phyloP scores from a whole-genome alignment of 192 early-diverging fungal species.

The Mortierella claussenii region DNA sequence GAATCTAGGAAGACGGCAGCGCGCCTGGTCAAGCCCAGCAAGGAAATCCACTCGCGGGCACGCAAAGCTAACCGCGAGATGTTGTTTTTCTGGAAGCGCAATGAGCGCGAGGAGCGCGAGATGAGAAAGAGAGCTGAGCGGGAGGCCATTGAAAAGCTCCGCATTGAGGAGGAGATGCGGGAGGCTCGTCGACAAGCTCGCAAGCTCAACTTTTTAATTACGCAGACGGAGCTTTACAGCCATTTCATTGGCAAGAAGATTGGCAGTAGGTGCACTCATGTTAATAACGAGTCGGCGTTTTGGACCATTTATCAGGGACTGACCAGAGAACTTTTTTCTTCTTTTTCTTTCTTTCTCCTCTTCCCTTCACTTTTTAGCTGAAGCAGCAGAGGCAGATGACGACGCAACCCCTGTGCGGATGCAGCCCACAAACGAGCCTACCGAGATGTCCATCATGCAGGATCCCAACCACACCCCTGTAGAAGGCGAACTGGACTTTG shows the following conservation, averaged over 20 bases:
- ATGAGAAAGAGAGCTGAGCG: conserved; percentile 87
- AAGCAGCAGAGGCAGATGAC: conserved; percentile 41
- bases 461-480: conserved; percentile 48
- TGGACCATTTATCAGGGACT: not conserved
- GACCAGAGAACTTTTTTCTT: not conserved
- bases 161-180: conserved; percentile 84
- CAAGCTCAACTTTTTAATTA: conserved; percentile 93
- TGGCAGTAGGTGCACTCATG: conserved; percentile 40
- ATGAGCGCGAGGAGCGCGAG: conserved; percentile 92
- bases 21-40: conserved; percentile 64
- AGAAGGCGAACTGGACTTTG: conserved; percentile 48
- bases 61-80: conserved; percentile 69
- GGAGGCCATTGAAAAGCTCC: conserved; percentile 81
- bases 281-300: not conserved
- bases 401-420: conserved; percentile 30
- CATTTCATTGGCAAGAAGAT: conserved; percentile 93
- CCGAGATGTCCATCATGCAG: conserved; percentile 22
- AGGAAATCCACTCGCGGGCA: conserved; percentile 70
- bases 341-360: not conserved
- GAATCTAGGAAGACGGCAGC: conserved; percentile 70
- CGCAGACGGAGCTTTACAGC: conserved; percentile 92
- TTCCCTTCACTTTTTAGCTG: too few relatives aligned
- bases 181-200: conserved; percentile 85
- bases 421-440: conserved; percentile 20
- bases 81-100: conserved; percentile 91